phyloP scores from a whole-genome alignment of 257 asterid genomes.

The Przewalskia tangutica region DNA sequence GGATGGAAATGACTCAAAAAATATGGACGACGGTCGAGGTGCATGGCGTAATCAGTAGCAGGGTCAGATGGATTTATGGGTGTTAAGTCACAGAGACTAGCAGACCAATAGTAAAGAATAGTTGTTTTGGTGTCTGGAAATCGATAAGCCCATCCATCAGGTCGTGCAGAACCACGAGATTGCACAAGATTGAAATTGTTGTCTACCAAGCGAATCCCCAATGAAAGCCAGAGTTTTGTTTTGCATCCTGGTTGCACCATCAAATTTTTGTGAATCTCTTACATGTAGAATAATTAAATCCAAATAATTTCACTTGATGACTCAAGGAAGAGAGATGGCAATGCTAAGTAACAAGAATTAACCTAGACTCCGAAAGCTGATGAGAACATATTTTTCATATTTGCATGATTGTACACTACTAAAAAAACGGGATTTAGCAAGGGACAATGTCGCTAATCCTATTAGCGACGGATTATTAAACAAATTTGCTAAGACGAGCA shows the following conservation, averaged over 20 bases:
- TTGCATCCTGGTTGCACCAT: slow-evolving; percentile 51
- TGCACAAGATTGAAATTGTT: slow-evolving; percentile 89
- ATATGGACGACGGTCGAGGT: slow-evolving; percentile 81
- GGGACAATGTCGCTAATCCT: too few species aligned
- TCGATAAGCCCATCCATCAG: slow-evolving; percentile 95
- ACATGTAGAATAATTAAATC: not conserved
- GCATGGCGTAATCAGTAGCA: slow-evolving; percentile 64
- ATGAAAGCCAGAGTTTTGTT: slow-evolving; percentile 76
- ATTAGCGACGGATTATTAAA: too few species aligned
- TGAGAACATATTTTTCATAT: not conserved
- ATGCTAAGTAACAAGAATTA: not conserved
- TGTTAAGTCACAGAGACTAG: slow-evolving; percentile 76
- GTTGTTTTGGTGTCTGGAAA: slow-evolving; percentile 74
- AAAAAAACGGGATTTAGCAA: too few species aligned
- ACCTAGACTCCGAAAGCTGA: not conserved
- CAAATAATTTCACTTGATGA: not conserved
- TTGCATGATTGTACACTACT: too few species aligned
- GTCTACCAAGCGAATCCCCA: slow-evolving; percentile 93
- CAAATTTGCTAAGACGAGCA: too few species aligned
- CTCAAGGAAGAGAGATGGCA: not conserved
- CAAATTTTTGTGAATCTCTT: not conserved
- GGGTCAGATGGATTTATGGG: slow-evolving; percentile 43
- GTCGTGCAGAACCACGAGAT: slow-evolving; percentile 69
- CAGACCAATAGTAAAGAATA: slow-evolving; percentile 90
- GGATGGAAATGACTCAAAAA: slow-evolving; percentile 51